Percentiles rank a stretch among this genome's conserved stretches.
Conservation (phyloP, 148 eudicot genomes). For the Rhododendron simsii region DNA sequence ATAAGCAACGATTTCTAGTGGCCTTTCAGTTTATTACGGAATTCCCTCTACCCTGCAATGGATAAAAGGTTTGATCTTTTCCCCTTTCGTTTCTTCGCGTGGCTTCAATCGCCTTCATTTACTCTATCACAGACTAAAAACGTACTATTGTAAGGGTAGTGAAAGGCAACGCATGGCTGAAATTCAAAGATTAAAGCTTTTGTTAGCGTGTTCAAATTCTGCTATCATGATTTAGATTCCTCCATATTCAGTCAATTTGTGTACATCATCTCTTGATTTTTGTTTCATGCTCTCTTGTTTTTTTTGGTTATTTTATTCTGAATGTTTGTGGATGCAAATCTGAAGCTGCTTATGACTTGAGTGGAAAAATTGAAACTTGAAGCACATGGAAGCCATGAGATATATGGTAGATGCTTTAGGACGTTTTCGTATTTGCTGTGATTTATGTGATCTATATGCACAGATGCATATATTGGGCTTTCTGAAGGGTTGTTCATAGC, state of each 20-base stretch:
- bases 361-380: not conserved
- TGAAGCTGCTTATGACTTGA: not conserved
- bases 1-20: not conserved
- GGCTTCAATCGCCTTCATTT: not conserved
- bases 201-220: not conserved
- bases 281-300: not conserved
- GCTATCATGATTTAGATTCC: not conserved
- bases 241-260: not conserved
- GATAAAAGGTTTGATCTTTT: slow-evolving; percentile 38
- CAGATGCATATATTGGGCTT: not conserved
- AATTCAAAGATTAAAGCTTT: not conserved
- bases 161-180: not conserved
- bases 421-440: not conserved
- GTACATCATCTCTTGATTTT: not conserved
- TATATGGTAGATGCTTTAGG: not conserved
- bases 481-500: not conserved
- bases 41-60: slow-evolving; percentile 7
- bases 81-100: not conserved
- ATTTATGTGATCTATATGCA: not conserved
- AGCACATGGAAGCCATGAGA: not conserved
- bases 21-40: not conserved
- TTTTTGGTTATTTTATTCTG: not conserved
- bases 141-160: not conserved
- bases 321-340: not conserved
- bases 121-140: not conserved